Percentiles rank a stretch among this genome's conserved stretches.
These are phyloP conservation scores for Erysimum cheiranthoides DNA, from an alignment of 345 rosid genomes.

Conservation along the genomic window DNA sequence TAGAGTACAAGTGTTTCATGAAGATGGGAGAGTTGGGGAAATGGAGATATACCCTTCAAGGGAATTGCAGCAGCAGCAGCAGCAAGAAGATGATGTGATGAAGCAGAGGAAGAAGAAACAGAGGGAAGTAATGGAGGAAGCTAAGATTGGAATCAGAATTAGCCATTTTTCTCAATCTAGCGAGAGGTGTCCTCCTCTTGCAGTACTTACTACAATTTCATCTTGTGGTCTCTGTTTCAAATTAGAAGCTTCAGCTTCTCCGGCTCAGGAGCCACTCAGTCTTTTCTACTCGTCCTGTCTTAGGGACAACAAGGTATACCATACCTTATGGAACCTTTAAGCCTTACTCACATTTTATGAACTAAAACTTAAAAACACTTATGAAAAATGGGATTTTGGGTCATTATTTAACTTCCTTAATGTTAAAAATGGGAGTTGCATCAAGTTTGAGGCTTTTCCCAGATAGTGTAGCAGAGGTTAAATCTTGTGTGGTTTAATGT, in stretches of 20 bases:
- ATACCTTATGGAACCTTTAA: slow-evolving; percentile 26
- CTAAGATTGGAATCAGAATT: slow-evolving; percentile 75
- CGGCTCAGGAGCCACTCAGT: slow-evolving; percentile 57
- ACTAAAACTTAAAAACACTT: not conserved
- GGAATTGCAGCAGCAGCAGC: slow-evolving; percentile 45
- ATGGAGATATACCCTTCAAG: slow-evolving; percentile 75
- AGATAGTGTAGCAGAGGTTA: slow-evolving; percentile 13
- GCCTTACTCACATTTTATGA: slow-evolving; percentile 1
- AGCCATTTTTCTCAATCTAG: slow-evolving; percentile 72
- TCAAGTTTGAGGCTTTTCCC: slow-evolving; percentile 26
- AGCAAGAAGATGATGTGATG: slow-evolving; percentile 43
- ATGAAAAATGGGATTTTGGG: slow-evolving; percentile 2
- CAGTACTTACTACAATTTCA: slow-evolving; percentile 83
- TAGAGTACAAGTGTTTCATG: slow-evolving; percentile 73
- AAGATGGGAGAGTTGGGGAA: slow-evolving; percentile 73
- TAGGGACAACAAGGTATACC: slow-evolving; percentile 90
- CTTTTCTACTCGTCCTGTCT: slow-evolving; percentile 81
- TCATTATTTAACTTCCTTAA: slow-evolving; percentile 4
- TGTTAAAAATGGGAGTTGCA: slow-evolving; percentile 1
- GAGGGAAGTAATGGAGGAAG: slow-evolving; percentile 59
- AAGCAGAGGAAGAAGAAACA: slow-evolving; percentile 49
- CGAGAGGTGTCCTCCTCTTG: slow-evolving; percentile 95
- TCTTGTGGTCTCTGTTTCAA: slow-evolving; percentile 86
- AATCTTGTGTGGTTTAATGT: slow-evolving; percentile 10
- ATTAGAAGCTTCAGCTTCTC: slow-evolving; percentile 59